phyloP scores from a whole-genome alignment of 768 basidiomycete genomes.

The Leccinum aurantiacum region DNA sequence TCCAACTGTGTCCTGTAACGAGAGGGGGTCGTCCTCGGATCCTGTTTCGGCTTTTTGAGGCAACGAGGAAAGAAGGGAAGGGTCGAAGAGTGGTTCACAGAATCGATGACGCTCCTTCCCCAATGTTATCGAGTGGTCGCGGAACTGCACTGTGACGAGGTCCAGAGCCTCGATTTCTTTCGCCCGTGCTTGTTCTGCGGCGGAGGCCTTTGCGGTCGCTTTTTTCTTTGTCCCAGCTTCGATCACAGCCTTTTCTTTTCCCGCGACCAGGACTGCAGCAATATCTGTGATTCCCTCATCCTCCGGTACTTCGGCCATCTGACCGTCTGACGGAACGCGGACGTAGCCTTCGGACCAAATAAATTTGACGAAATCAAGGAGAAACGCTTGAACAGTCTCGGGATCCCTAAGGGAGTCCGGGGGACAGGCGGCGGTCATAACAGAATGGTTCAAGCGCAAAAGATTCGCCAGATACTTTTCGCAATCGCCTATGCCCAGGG shows the following conservation, averaged over 20 bases:
- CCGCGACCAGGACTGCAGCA: constrained; percentile 85
- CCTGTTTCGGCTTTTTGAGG: constrained; percentile 26
- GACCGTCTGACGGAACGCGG: constrained; percentile 74
- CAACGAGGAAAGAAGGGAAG: constrained; percentile 49
- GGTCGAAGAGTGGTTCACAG: constrained; percentile 88
- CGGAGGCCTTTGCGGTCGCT: constrained; percentile 66
- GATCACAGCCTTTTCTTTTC: constrained; percentile 88
- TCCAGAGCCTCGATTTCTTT: constrained; percentile 83
- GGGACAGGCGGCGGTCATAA: constrained; percentile 59
- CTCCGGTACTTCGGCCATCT: constrained; percentile 58
- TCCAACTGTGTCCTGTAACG: no score
- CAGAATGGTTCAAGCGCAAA: constrained; percentile 64
- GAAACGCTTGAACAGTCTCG: constrained; percentile 46
- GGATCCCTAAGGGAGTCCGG: constrained; percentile 46
- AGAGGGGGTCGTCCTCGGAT: constrained; percentile 27
- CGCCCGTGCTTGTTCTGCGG: constrained; percentile 78
- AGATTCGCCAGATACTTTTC: constrained; percentile 74
- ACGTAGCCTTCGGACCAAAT: constrained; percentile 65
- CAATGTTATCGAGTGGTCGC: constrained; percentile 66
- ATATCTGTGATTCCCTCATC: constrained; percentile 90
- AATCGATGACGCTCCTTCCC: constrained; percentile 90
- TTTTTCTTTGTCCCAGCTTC: constrained; percentile 83
- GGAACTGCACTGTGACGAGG: constrained; percentile 73
- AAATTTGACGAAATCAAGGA: constrained; percentile 64
- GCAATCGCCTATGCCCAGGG: constrained; percentile 70